Percentiles rank a stretch among this genome's conserved stretches.
Evolutionary conservation across 306 rosid species (phyloP).

Genomic region (Lathyrus tuberosus): DNA sequence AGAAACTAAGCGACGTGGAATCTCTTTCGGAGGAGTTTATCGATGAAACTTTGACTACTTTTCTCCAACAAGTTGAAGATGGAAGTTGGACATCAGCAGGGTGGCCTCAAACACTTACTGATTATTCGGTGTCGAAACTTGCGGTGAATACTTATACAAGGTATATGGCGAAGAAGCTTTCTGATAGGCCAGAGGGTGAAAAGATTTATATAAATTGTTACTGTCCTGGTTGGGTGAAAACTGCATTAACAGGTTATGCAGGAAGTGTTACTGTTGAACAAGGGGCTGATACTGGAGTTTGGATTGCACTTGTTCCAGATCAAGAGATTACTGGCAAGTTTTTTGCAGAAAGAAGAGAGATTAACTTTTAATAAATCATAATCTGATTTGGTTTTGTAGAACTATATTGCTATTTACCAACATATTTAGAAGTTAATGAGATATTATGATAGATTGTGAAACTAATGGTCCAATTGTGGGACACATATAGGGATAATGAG

Average conservation of each 20-base stretch:
- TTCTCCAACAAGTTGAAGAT: constrained; percentile 76
- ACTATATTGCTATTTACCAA: not conserved
- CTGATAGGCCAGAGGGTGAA: constrained; percentile 65
- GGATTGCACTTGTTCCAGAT: constrained; percentile 91
- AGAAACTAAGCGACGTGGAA: constrained; percentile 58
- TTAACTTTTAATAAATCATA: constrained; percentile 57
- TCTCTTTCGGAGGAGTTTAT: constrained; percentile 65
- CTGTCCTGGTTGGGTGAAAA: constrained; percentile 97
- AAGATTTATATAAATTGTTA: constrained; percentile 81
- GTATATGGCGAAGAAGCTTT: constrained; percentile 63
- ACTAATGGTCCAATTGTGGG: not conserved
- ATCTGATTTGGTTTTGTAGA: not conserved
- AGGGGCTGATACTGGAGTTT: constrained; percentile 94
- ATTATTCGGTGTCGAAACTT: constrained; percentile 78
- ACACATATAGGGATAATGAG: not conserved
- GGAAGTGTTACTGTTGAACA: constrained; percentile 77
- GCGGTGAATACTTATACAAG: constrained; percentile 82
- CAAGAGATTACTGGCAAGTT: constrained; percentile 79
- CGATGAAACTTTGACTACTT: constrained; percentile 54
- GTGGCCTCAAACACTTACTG: constrained; percentile 76
- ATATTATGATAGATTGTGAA: constrained; percentile 25
- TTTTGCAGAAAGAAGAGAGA: constrained; percentile 88
- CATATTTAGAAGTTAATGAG: not conserved
- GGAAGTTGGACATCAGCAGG: constrained; percentile 80
- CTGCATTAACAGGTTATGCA: constrained; percentile 83